A percentile compares a stretch with the other conserved stretches of the same genome.
These are phyloP conservation scores for Hippophae rhamnoides DNA, from an alignment of 306 rosid genomes.

Conservation along the genomic window DNA sequence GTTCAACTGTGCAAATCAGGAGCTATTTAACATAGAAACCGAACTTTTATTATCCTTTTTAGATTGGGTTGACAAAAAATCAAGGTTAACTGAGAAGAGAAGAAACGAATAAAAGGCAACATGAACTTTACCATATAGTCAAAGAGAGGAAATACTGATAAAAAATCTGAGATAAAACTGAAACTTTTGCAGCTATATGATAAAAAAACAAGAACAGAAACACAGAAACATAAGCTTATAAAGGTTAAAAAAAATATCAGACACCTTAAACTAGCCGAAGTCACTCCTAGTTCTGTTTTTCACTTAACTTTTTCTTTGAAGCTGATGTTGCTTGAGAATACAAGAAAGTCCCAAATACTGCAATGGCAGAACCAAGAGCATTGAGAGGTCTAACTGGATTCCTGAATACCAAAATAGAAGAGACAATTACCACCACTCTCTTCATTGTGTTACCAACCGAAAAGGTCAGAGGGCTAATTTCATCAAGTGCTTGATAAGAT, in stretches of 20 bases:
- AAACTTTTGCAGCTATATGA: no score
- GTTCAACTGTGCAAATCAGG: no score
- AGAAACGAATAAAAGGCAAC: no score
- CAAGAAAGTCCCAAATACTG: slow-evolving; percentile 79
- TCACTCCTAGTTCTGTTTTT: slow-evolving; percentile 42
- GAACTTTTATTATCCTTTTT: no score
- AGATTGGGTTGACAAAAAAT: no score
- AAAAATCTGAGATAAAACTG: no score
- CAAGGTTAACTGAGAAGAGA: no score
- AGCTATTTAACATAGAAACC: no score
- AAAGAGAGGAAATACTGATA: no score
- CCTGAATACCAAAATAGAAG: slow-evolving; percentile 74
- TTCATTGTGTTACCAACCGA: slow-evolving; percentile 97
- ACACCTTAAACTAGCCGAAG: not conserved
- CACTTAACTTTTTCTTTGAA: slow-evolving; percentile 49
- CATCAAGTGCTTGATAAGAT: slow-evolving; percentile 85
- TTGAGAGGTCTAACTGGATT: slow-evolving; percentile 84
- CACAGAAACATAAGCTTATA: not conserved
- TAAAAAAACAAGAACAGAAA: not conserved
- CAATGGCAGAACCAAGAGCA: slow-evolving; percentile 87
- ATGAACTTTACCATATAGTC: no score
- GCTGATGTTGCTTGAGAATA: slow-evolving; percentile 69
- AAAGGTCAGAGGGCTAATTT: slow-evolving; percentile 81
- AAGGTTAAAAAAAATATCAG: not conserved
- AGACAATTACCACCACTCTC: slow-evolving; percentile 83